phyloP scores from a whole-genome alignment of 306 rosid genomes.

The Dryas drummondii region DNA sequence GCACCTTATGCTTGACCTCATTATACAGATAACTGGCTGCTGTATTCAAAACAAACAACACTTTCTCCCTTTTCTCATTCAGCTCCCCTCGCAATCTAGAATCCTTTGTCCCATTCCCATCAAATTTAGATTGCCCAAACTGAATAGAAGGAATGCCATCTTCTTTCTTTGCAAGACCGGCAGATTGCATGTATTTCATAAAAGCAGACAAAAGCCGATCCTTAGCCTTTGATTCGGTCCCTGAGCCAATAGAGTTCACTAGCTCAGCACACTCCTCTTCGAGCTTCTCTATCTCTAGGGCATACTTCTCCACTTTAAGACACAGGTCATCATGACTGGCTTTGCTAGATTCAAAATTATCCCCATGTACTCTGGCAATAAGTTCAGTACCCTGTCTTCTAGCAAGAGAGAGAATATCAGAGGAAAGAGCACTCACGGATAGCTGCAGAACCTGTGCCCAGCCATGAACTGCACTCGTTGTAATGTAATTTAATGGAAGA shows the following conservation, averaged over 20 bases:
- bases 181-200: slow-evolving; percentile 65
- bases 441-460: slow-evolving; percentile 90
- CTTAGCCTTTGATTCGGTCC: slow-evolving; percentile 77
- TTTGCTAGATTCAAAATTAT: slow-evolving; percentile 51
- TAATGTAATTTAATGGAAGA: slow-evolving; percentile 74
- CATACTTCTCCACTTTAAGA: slow-evolving; percentile 63
- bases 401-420: slow-evolving; percentile 77
- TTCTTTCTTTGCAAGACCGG: slow-evolving; percentile 53
- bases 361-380: slow-evolving; percentile 52
- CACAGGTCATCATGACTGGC: slow-evolving; percentile 63
- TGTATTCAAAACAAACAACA: slow-evolving; percentile 47
- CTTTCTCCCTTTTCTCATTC: slow-evolving; percentile 62
- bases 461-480: slow-evolving; percentile 86
- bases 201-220: slow-evolving; percentile 70
- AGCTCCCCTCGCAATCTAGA: slow-evolving; percentile 43
- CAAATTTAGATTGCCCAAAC: slow-evolving; percentile 46
- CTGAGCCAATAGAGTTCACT: slow-evolving; percentile 61
- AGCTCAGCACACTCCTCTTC: slow-evolving; percentile 69
- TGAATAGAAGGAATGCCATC: slow-evolving; percentile 47
- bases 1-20: slow-evolving; percentile 54
- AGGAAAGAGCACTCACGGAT: slow-evolving; percentile 60
- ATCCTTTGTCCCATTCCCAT: slow-evolving; percentile 45
- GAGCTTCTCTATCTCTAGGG: slow-evolving; percentile 64
- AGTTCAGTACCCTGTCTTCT: slow-evolving; percentile 92
- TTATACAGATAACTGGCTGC: slow-evolving; percentile 59